These are phyloP conservation scores for Stylonectria norvegica DNA, from an alignment of 2,329 filamentous ascomycete species.

Conservation along the genomic window DNA sequence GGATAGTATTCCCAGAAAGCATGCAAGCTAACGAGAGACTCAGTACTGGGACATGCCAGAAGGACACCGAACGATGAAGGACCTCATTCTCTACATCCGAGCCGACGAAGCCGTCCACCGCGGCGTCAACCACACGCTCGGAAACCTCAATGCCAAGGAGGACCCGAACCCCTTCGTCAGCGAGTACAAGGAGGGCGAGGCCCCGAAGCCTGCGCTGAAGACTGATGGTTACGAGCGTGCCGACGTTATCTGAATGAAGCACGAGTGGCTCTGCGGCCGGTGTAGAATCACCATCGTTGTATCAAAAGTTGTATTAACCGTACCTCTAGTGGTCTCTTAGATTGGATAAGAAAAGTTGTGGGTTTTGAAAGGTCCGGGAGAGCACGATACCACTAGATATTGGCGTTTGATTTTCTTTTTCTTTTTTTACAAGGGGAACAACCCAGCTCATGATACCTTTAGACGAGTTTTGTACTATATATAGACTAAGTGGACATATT, in stretches of 20 bases:
- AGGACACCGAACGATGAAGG: slow-evolving; percentile 74
- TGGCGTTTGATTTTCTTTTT: slow-evolving; percentile 1
- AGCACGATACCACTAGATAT: slow-evolving; percentile 7
- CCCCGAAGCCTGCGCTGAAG: slow-evolving; percentile 63
- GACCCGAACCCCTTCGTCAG: slow-evolving; percentile 93
- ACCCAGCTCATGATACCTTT: neutral
- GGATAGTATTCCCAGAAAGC: no score
- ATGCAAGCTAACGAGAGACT: slow-evolving; percentile 6
- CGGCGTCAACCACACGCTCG: slow-evolving; percentile 93
- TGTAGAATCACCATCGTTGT: neutral
- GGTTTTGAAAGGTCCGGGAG: neutral
- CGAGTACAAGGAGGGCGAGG: slow-evolving; percentile 67
- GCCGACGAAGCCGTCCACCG: slow-evolving; percentile 88
- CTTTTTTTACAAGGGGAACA: neutral
- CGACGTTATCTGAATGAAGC: slow-evolving; percentile 68
- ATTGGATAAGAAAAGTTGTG: neutral
- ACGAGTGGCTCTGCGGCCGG: neutral
- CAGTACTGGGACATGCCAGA: slow-evolving; percentile 93
- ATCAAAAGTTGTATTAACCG: neutral
- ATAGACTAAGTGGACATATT: neutral
- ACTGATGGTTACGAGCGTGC: slow-evolving; percentile 77
- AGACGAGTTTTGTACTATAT: neutral
- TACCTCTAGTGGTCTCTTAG: neutral
- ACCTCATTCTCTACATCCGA: slow-evolving; percentile 82
- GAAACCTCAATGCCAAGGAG: slow-evolving; percentile 77